phyloP scores from a whole-genome alignment of 371 early-diverging fungal genomes.

The Cokeromyces recurvatus region DNA sequence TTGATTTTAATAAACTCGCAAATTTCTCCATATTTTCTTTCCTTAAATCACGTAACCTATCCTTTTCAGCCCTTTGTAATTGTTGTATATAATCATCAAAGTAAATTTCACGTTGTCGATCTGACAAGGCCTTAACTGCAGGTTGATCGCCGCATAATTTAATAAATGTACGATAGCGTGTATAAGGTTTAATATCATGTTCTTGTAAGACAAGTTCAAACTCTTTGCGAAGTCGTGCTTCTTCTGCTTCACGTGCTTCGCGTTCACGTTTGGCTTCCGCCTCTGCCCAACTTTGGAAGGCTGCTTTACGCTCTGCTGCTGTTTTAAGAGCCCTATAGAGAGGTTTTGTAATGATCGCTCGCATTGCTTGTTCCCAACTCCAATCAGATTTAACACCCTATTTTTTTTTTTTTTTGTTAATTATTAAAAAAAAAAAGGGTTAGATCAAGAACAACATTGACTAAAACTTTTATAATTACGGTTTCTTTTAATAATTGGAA shows the following conservation, averaged over 20 bases:
- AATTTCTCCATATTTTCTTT: slow-evolving; percentile 66
- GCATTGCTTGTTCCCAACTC: slow-evolving; percentile 92
- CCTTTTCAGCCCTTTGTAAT: slow-evolving; percentile 55
- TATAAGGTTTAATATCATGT: slow-evolving; percentile 39
- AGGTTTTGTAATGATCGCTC: slow-evolving; percentile 76
- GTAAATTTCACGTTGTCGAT: slow-evolving; percentile 46
- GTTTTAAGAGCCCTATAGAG: slow-evolving; percentile 84
- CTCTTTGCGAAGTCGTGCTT: slow-evolving; percentile 35
- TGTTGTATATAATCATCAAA: slow-evolving; percentile 67
- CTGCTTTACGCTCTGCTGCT: slow-evolving; percentile 70
- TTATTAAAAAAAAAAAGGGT: neutral
- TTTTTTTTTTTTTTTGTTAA: neutral
- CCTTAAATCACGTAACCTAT: slow-evolving; percentile 56
- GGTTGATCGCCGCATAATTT: slow-evolving; percentile 42
- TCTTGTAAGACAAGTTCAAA: slow-evolving; percentile 41
- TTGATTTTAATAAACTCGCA: slow-evolving; percentile 44
- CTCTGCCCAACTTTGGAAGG: slow-evolving; percentile 70
- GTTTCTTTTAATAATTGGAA: slow-evolving; percentile 64
- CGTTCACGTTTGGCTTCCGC: slow-evolving; percentile 52
- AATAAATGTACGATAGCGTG: slow-evolving; percentile 49
- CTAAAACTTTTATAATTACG: slow-evolving; percentile 43
- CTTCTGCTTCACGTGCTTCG: slow-evolving; percentile 39
- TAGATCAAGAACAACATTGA: too few relatives aligned
- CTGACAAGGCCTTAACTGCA: slow-evolving; percentile 47
- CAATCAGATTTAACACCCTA: slow-evolving; percentile 75